Evolutionary conservation across 2,329 filamentous ascomycete genomes (phyloP), one percentile per base, ranked within the genome.

Genomic region (Plenodomus biglobosus): DNA sequence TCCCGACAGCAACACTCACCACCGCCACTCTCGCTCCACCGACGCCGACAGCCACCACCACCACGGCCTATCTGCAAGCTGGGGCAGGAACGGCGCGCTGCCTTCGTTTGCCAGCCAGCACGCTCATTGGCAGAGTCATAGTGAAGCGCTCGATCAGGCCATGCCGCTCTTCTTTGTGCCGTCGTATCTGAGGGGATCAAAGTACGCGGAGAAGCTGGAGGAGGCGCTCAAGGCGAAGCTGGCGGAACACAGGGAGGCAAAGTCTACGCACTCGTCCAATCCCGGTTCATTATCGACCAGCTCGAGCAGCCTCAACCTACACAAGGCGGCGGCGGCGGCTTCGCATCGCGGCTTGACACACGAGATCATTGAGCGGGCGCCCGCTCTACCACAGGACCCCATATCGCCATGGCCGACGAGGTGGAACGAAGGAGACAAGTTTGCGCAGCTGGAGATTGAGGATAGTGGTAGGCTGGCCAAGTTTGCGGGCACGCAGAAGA

Each of bases 381-480:
- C 86, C 0, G 55, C 62, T 30, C 82, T 86, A 32, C 56, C 59
- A 21, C 82, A 87, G 27, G 83, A 87, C 40, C 75, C 78, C 1
- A 68, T 89, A 36, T 78, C 82, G 47, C 86, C 87, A n/a, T 78
- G 97, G 55, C 94, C 94, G 16, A 85, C 86, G 3, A 82, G 81
- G 63, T 97, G 91, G 92, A 95, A 85, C 60, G 86, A 85, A 40
- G 78, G 81, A 24, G 91, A 96, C 69, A 92, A 89, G 71, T 85
- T 83, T 59, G 71, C 73, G 22, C 83, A 84, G 2, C 75, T 97
- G 38, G 92, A 96, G 59, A 76, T 97, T 11, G 76, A 86, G 24
- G 79, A 80, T 3, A 85, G 90, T 59, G 90, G 90, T 1, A 77
- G 85, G 42, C 87, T 92, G 62, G 84, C 95, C 46, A 78, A 79